Base-by-base conservation (phyloP, 257 asterid species). In the Jasminum sambac region DNA sequence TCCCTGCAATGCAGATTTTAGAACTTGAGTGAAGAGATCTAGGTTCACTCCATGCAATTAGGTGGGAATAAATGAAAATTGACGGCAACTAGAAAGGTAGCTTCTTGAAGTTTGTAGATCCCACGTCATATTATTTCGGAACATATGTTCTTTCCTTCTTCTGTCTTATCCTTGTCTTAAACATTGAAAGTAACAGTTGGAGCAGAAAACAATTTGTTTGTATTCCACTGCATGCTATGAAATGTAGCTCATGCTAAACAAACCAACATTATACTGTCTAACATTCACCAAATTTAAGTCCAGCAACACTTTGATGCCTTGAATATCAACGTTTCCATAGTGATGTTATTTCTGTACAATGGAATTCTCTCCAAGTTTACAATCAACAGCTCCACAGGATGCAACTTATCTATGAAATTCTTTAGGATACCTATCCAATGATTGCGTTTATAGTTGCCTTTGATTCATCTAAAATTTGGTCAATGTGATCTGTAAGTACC, bases 401-500 rank as follows among this genome's bases (percentile, higher is more conserved):
- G 25, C 30, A 63, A 30, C 50, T 16, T 11, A 42, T 26, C 48
- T 8, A 37, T 30, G 40, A 58, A 57, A 11, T 57, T 21, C 21
- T 38, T 58, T 48, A 36, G 71, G 61, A 46, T 66, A 59, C 48
- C 37, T 21, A 71, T 12, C 38, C 41, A 55, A 14, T 59, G 43
- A 66, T 44, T 25, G 48, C 68, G 24, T 13, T 10, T 50, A 16
- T 48, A 48, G 16, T 37, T 39, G 64, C 26, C 60, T 58, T 30
- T 57, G 17, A 64, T 19, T 39, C 19, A 26, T 55, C 17, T 37
- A 70, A 67, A 21, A 38, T 50, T 43, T 66, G 73, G 59, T 50
- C 11, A 46, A 46, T 16, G 25, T 50, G 1, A 4, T 48, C 24
- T 50, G 24, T 17, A 16, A 1, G 8, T 23, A 50, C 7, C 24